Evolutionary conservation across 2,329 filamentous ascomycete genomes (phyloP), one percentile per base, ranked within the genome.

Genomic region (Didymella keratinophila): DNA sequence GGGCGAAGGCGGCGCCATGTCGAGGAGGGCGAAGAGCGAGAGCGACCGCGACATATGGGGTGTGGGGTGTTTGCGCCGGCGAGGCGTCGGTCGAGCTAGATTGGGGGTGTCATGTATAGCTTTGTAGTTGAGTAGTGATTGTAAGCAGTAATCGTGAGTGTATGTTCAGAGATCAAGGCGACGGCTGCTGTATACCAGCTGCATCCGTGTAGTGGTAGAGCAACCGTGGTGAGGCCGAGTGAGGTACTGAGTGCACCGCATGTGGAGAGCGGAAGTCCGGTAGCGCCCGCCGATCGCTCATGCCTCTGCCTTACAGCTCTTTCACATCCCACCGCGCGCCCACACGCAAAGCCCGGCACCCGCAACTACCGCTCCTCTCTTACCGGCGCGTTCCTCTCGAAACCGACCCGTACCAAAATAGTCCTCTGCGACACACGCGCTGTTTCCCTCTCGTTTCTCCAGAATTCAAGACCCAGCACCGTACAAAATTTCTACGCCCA

Each of bases 1-100:
- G 30, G 65, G 66, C 37, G 64, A 67, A 28, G 62, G 56, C 11
- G 56, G 62, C 20, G 63, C 62, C 65, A 71, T 67, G 34, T 70
- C 65, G 62, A 70, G 54, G 37, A 67, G 49, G 43, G 53, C 56
- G 34, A 67, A 66, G 20, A 71, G 62, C 44, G 55, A 66, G 58
- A 62, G 61, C 27, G 58, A 55, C 16, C 32, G 25, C 16, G 56
- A 50, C 50, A 56, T 60, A 43, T 14, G 16, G 47, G 27, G 27
- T 28, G 27, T 11, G 41, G 5, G n/a, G 36, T 20, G 36, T 20
- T 11, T 39, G 36, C 36, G 36, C 36, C 36, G n/a, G 36, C 36
- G 36, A 37, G 36, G n/a, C 36, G 36, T 20, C 14, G 41, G 41
- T 23, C 4, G 21, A 25, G 23, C 10, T n/a, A 27, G 41, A 14